phyloP scores from a whole-genome alignment of 2,329 filamentous ascomycete species.

The Nigrospora osmanthi region DNA sequence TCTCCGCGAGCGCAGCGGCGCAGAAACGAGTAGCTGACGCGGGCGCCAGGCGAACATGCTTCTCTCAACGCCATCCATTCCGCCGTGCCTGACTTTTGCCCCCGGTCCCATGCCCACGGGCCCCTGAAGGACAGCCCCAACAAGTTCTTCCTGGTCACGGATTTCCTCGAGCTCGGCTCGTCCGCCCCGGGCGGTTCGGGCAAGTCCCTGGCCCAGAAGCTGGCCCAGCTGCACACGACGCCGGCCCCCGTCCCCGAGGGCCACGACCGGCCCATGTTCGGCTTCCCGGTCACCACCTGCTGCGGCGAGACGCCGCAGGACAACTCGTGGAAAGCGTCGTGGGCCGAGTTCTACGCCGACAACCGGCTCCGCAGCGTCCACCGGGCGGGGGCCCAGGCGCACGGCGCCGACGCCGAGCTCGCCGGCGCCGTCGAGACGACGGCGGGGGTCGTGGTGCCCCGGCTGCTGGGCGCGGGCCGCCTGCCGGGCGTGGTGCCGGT shows the following conservation, averaged over 20 bases:
- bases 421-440: constrained; percentile 56
- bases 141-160: constrained; percentile 58
- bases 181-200: constrained; percentile 35
- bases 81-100: constrained; percentile 67
- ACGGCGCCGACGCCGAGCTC: constrained; percentile 59
- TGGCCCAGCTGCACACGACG: constrained; percentile 72
- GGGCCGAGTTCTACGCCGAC: constrained; percentile 81
- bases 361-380: constrained; percentile 63
- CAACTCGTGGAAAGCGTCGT: constrained; percentile 64
- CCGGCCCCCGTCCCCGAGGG: constrained; percentile 59
- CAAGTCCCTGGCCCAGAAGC: constrained; percentile 61
- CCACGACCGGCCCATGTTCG: constrained; percentile 58
- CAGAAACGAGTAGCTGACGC: constrained; percentile 11
- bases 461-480: constrained; percentile 62
- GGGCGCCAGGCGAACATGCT: constrained; percentile 61
- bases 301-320: constrained; percentile 80
- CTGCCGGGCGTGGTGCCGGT: constrained; percentile 64
- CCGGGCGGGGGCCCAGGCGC: constrained; percentile 43
- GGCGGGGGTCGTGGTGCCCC: constrained; percentile 59
- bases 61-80: constrained; percentile 76
- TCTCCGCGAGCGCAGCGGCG: background rate
- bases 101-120: constrained; percentile 67
- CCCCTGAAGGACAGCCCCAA: constrained; percentile 42
- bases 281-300: constrained; percentile 78
- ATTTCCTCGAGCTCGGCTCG: constrained; percentile 64